phyloP scores from a whole-genome alignment of 202 grass and related monocot species.

The Brachypodium distachyon region DNA sequence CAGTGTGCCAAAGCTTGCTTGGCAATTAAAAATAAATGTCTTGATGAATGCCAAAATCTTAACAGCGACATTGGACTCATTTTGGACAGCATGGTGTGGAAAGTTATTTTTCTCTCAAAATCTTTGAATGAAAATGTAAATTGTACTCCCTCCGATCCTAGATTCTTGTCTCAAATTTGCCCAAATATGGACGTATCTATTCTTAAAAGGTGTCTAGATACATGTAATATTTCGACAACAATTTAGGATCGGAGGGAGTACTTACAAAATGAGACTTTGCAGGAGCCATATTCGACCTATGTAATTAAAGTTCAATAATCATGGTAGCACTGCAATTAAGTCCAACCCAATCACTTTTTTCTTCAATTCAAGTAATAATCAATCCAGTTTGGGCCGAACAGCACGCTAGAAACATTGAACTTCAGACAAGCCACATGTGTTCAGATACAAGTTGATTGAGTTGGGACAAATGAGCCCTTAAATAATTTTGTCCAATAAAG shows the following conservation, averaged over 20 bases:
- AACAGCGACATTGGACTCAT: not conserved
- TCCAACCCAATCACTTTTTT: not conserved
- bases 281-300: not conserved
- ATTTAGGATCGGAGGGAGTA: too few relatives aligned
- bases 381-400: not conserved
- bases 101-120: too few relatives aligned
- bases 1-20: not conserved
- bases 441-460: constrained; percentile 4
- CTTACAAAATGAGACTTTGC: not conserved
- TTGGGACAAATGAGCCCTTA: constrained; percentile 6
- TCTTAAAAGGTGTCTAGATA: too few relatives aligned
- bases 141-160: too few relatives aligned
- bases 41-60: not conserved
- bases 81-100: not conserved
- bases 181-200: too few relatives aligned
- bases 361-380: not conserved
- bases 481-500: not conserved
- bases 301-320: not conserved
- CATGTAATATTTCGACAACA: too few relatives aligned
- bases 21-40: not conserved
- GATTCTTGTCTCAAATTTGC: too few relatives aligned
- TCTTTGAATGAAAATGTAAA: too few relatives aligned
- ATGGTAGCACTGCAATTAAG: not conserved
- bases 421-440: not conserved
- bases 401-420: not conserved